Conservation (phyloP, 1,284 basidiomycete species). For the Rhodotorula sp. region DNA sequence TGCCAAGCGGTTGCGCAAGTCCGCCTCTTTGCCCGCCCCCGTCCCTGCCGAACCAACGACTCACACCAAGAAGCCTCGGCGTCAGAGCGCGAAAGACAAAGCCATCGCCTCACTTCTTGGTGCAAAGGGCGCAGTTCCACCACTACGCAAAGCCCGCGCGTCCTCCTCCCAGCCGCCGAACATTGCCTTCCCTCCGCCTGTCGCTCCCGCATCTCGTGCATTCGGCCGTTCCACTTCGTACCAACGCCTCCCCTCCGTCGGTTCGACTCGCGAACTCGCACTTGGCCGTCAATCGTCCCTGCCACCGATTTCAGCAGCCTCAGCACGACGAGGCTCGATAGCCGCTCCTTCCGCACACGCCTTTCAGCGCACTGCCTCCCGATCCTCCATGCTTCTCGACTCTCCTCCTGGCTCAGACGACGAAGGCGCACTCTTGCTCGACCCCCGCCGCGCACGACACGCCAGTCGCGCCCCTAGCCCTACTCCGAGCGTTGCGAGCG, state of each 20-base stretch:
- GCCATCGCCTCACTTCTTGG: conserved; percentile 16
- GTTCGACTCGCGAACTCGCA: too few species aligned
- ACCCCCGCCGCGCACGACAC: neutral
- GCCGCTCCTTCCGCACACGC: neutral
- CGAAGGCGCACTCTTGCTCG: neutral
- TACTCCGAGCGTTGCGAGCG: conserved; percentile 15
- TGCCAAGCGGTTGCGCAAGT: conserved; percentile 33
- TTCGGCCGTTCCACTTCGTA: conserved; percentile 7
- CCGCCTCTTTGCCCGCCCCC: conserved; percentile 32
- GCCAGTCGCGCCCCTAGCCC: conserved; percentile 16
- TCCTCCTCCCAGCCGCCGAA: neutral
- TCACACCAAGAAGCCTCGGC: conserved; percentile 2
- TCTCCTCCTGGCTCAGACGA: conserved; percentile 14
- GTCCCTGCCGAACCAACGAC: conserved; percentile 1
- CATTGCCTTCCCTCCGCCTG: conserved; percentile 6
- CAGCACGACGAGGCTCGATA: neutral
- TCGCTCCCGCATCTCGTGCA: neutral
- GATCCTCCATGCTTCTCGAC: conserved; percentile 15
- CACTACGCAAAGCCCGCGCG: neutral
- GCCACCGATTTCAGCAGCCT: neutral
- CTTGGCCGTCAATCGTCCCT: conserved; percentile 7
- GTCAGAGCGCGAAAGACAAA: conserved; percentile 21
- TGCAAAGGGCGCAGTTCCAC: neutral
- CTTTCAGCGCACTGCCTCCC: conserved; percentile 10
- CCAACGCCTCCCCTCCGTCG: neutral